These are phyloP conservation scores for Neurospora terricola DNA, from an alignment of 495 filamentous ascomycete species.

Conservation along the genomic window DNA sequence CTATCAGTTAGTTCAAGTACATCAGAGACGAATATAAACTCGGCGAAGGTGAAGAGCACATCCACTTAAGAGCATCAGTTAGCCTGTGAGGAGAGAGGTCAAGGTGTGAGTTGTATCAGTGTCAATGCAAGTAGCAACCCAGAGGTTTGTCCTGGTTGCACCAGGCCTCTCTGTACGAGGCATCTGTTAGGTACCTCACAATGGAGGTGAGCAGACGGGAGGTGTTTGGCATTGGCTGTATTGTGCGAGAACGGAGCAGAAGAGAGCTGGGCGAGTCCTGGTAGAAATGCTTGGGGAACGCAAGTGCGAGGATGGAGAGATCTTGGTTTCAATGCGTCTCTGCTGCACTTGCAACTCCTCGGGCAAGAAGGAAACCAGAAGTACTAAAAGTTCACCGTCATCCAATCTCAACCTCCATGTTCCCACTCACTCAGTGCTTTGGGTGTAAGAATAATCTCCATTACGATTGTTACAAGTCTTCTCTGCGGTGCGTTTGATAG, in stretches of 20 bases:
- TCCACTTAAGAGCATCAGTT: neutral
- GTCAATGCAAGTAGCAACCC: neutral
- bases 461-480: neutral
- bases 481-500: neutral
- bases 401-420: neutral
- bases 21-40: neutral
- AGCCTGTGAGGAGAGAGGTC: neutral
- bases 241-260: neutral
- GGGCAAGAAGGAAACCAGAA: neutral
- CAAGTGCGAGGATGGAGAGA: neutral
- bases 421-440: neutral
- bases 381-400: neutral
- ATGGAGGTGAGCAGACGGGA: neutral
- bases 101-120: neutral
- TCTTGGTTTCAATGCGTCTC: neutral
- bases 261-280: neutral
- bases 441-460: neutral
- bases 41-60: neutral
- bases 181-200: neutral
- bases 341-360: neutral
- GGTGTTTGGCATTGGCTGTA: neutral
- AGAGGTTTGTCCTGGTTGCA: neutral
- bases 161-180: neutral
- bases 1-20: neutral
- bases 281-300: neutral